Percentiles rank a stretch among this genome's conserved stretches.
Conservation (phyloP, 2,329 filamentous ascomycete genomes). For the Bisporella sp. region DNA sequence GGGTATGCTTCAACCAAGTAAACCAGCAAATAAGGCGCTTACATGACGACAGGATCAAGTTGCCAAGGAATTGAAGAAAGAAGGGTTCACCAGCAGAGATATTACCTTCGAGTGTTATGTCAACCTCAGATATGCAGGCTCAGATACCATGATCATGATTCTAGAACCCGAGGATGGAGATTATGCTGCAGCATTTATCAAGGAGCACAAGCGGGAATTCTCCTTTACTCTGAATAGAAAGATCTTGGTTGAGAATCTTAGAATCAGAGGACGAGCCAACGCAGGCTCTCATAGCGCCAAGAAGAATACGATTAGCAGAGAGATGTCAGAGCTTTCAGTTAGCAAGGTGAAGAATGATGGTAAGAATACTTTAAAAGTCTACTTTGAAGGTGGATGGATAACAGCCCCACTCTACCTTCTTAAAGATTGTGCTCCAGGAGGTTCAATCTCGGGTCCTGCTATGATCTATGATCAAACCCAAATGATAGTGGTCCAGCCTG, state of each 20-base stretch:
- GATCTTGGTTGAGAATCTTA: constrained; percentile 80
- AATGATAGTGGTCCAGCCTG: constrained; percentile 82
- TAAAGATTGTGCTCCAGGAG: constrained; percentile 62
- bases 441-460: constrained; percentile 68
- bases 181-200: constrained; percentile 74
- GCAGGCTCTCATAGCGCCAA: not conserved
- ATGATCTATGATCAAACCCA: constrained; percentile 83
- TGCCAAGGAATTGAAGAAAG: constrained; percentile 54
- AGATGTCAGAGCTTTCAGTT: not conserved
- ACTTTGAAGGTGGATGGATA: constrained; percentile 9
- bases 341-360: not conserved
- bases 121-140: constrained; percentile 85
- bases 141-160: constrained; percentile 84
- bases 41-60: constrained; percentile 53
- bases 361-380: constrained; percentile 6
- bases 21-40: not conserved
- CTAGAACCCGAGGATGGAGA: constrained; percentile 60
- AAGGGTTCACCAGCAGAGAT: constrained; percentile 67
- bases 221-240: constrained; percentile 78
- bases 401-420: constrained; percentile 34
- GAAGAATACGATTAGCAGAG: constrained; percentile 5
- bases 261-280: constrained; percentile 54
- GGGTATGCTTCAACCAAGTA: not conserved
- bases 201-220: constrained; percentile 84
- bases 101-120: constrained; percentile 87